Evolutionary conservation across 352 stramenopile genomes (phyloP), one percentile per base, ranked within the genome.

Genomic region (Phytophthora melonis): DNA sequence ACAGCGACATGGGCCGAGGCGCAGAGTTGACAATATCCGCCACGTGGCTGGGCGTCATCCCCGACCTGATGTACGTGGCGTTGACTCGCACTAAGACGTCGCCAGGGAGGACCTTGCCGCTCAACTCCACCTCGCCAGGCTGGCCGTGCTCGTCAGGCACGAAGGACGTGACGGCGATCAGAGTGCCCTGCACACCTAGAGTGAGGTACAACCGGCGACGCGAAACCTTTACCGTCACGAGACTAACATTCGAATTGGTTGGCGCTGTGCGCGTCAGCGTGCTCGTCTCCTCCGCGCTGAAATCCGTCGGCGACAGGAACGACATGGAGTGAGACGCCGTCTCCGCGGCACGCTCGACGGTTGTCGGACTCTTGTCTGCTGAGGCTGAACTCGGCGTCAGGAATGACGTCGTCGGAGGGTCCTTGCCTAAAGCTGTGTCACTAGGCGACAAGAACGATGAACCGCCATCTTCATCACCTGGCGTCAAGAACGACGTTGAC

Each of bases 81-180:
- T 88, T 89, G 27, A 95, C 74, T 27, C 79, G 86, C 13, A 93
- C 64, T 56, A 95, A 75, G 11, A 90, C 69, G 49, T 94, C 88
- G 5, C 87, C 87, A 11, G 84, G 25, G 21, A 92, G 75, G 19
- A 95, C 88, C 45, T 84, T 87, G 36, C 88, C 87, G 58, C 86
- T 93, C 32, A 75, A 58, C 65, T 95, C 87, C 32, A 95, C 85
- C 66, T 95, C 88, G 8, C 88, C 88, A 10, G 50, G 39, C 21
- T 80, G 63, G 2, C 86, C 88, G 41, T 56, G 50, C n/a, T 84
- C 72, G n/a, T 87, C 78, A 10, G 32, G 58, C 18, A 90, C 79
- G 27, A 93, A 93, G 7, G 87, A 90, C 9, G 88, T 91, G 32
- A 93, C 71, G 1, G 78, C 80, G 7, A 93, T 81, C 19, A 80